Evolutionary conservation across 306 rosid species (phyloP).

Genomic region (Vachellia collinsii): DNA sequence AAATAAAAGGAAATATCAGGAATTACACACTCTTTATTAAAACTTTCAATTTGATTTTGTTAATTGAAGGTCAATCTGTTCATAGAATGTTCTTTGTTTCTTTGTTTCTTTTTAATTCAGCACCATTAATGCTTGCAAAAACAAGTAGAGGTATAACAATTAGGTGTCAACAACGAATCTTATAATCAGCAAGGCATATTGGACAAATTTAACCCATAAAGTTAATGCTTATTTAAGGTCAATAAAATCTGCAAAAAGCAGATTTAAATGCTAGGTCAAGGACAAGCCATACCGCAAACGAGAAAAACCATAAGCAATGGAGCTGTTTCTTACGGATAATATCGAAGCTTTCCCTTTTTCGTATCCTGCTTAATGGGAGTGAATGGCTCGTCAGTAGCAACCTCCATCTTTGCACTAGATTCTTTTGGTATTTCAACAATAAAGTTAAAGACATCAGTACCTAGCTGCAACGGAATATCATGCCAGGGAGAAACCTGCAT

Average conservation of each 20-base stretch:
- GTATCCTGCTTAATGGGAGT: conserved; percentile 96
- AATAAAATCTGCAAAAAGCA: neutral
- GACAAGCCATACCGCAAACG: neutral
- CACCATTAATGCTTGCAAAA: neutral
- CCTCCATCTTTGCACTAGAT: conserved; percentile 97
- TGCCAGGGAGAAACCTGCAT: conserved; percentile 98
- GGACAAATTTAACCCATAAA: neutral
- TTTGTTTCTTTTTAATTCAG: neutral
- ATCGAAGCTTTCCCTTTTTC: conserved; percentile 92
- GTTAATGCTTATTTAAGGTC: neutral
- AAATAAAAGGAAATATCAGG: neutral
- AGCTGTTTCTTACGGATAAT: conserved; percentile 77
- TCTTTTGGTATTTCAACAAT: conserved; percentile 95
- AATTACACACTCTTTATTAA: neutral
- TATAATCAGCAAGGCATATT: neutral
- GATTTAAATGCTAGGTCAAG: neutral
- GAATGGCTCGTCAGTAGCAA: conserved; percentile 86
- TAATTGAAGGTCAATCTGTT: neutral
- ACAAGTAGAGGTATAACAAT: neutral
- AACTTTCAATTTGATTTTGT: neutral
- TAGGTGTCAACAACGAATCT: neutral
- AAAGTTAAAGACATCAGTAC: conserved; percentile 69
- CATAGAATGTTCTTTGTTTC: neutral
- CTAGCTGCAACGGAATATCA: conserved; percentile 85
- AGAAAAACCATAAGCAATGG: conserved; percentile 16